Base-by-base conservation (phyloP, 805 yeast species). In the Yamadazyma kitorensis region DNA sequence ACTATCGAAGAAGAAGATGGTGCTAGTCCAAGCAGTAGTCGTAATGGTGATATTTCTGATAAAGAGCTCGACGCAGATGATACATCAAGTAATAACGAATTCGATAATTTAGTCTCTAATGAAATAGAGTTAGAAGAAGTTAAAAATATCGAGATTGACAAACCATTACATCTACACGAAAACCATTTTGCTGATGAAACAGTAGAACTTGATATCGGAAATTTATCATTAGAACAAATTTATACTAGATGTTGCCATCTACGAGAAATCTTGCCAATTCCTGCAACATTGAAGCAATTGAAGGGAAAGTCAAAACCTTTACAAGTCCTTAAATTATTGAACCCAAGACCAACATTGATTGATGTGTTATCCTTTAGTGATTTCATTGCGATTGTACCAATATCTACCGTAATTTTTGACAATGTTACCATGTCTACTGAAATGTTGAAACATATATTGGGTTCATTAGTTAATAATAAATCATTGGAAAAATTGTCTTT, bases 181-280 rank as follows among this genome's bases (percentile, higher is more conserved):
- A 67, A 73, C 35, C 64, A 68, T 24, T 78, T 78, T 47, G 67
- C 57, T 13, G 62, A 56, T 28, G 34, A 42, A 32, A 51, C 41
- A 1, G 44, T 44, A 6, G 49, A 44, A 7, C 46, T 36, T 8
- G 52, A 52, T 15, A 29, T 31, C 5, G 23, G 36, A 4, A 27
- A 52, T 9, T 47, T 71, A 2, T 55, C 78, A 2, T 53, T 76
- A 30, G 82, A 76, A 37, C 55, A 66, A 10, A 54, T 76, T 11
- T 76, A 76, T 45, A 86, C 96, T 1, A 68, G 97, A 44, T 91
- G 97, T 55, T 89, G 97, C 55, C 97, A 89, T 57, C 65, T 89
- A 40, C 68, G 97, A 38, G 97, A 89, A 50, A 89, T 89, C 40
- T 57, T 89, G 42, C 97, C 98, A 2, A 89, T 89, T 31, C 91